Evolutionary conservation across 2,329 filamentous ascomycete species (phyloP).

Genomic region (Monilinia fructicola): DNA sequence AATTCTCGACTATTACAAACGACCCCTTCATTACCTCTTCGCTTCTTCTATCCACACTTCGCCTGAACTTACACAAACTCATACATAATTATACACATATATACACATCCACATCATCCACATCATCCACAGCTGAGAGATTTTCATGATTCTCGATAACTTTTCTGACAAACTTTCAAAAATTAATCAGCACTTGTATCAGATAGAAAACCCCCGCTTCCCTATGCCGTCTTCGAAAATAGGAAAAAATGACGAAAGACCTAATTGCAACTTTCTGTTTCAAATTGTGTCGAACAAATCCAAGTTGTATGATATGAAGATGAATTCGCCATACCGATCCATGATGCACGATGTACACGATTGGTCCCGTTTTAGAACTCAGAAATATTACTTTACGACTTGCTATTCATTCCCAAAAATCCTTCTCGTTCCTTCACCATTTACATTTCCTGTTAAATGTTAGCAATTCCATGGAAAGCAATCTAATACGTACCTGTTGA

Average conservation of each 20-base stretch:
- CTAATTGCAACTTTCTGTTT: conserved; percentile 2
- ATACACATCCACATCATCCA: neutral
- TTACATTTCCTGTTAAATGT: neutral
- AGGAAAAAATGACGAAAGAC: conserved; percentile 2
- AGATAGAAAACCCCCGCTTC: conserved; percentile 7
- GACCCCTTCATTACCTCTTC: neutral
- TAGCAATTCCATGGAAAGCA: neutral
- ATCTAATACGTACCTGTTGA: neutral
- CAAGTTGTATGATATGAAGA: neutral
- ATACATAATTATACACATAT: neutral
- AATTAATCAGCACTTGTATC: neutral
- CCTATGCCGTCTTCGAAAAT: neutral
- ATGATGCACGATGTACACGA: neutral
- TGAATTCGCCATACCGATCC: conserved; percentile 1
- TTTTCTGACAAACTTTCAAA: neutral
- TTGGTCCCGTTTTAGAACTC: conserved; percentile 10
- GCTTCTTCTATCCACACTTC: too few relatives aligned
- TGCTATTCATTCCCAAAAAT: neutral
- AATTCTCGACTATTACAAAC: neutral
- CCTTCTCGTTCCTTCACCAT: conserved; percentile 20
- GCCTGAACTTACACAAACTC: too few relatives aligned
- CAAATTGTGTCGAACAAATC: conserved; percentile 8
- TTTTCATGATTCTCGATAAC: neutral
- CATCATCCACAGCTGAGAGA: neutral
- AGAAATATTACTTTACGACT: neutral